Evolutionary conservation across 345 rosid species (phyloP).

Genomic region (Populus alba): DNA sequence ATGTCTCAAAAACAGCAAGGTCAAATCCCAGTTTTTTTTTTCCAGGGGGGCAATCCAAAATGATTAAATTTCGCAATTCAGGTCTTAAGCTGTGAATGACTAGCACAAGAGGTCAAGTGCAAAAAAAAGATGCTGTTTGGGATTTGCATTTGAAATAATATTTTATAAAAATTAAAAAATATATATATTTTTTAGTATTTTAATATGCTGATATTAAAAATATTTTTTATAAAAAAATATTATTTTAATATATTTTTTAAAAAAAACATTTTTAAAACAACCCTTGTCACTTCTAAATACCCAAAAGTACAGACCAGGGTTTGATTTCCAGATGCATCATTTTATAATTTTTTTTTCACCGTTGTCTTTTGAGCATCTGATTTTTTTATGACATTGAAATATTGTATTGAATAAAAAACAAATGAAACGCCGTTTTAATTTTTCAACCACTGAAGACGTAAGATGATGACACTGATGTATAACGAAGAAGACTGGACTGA

Average conservation of each 20-base stretch:
- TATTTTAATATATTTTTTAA: too few relatives aligned
- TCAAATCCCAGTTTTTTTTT: background rate
- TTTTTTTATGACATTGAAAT: background rate
- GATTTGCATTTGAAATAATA: too few relatives aligned
- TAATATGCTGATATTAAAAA: too few relatives aligned
- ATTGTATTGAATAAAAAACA: background rate
- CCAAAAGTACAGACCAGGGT: conserved; percentile 28
- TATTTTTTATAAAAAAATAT: too few relatives aligned
- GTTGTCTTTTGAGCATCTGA: background rate
- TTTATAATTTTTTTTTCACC: background rate
- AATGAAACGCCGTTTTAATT: background rate
- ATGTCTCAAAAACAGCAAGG: background rate
- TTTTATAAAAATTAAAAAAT: too few relatives aligned
- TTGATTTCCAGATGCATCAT: conserved; percentile 23
- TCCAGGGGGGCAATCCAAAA: background rate
- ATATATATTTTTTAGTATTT: too few relatives aligned
- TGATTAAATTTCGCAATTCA: background rate
- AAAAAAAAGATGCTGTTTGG: background rate
- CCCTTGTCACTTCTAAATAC: too few relatives aligned
- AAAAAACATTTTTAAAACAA: too few relatives aligned
- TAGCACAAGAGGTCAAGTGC: conserved; percentile 38
- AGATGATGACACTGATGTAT: background rate
- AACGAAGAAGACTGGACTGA: background rate
- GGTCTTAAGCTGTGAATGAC: background rate
- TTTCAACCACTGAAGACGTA: background rate